Base-by-base conservation (phyloP, 805 yeast species). In the Jamesozyma rosinii region DNA sequence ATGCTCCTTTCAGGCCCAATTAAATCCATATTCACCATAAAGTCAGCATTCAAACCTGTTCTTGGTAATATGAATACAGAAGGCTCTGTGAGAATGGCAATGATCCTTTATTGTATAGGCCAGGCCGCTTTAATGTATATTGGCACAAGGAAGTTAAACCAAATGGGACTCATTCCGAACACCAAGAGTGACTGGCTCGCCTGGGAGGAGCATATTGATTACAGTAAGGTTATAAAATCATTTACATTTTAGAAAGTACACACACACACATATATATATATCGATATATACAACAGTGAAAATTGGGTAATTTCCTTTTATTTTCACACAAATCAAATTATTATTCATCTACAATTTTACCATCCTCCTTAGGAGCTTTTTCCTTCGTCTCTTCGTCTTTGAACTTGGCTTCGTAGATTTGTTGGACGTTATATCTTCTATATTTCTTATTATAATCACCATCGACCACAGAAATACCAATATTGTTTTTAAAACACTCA, bases 121-220 rank as follows among this genome's bases (percentile, higher is more conserved):
- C 76, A 75, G 46, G 35, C 79, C 36, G 72, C 75, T 4, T 72
- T 80, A 41, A 67, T 89, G 65, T 75, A 70, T 3, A 76, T 87
- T 31, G 97, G 97, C 2, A 55, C 88, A 15, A 88, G 86, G 78
- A 92, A 92, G 61, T 66, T 92, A 46, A 79, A 83, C 52, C 68
- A 72, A 19, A 85, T 90, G 96, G 97, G 97, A 0, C 68, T 90
- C 50, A 78, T 90, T 46, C 98, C 98, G 19, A 85, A 83, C 53
- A 81, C 79, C 31, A 73, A 73, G 37, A 81, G 95, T 50, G 98
- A 90, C 59, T 92, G 97, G 97, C 66, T 90, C 15, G 79, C 87
- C 5, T 89, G 95, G 89, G 94, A 88, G 57, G 53, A 51, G 2
- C 66, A 70, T 5, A 51, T 69, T 3, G 42, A 50, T 35, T 55